A percentile compares a stretch with the other conserved stretches of the same genome.
These are phyloP conservation scores for Aspergillus panamensis DNA, from an alignment of 495 filamentous ascomycete genomes.

Conservation along the genomic window DNA sequence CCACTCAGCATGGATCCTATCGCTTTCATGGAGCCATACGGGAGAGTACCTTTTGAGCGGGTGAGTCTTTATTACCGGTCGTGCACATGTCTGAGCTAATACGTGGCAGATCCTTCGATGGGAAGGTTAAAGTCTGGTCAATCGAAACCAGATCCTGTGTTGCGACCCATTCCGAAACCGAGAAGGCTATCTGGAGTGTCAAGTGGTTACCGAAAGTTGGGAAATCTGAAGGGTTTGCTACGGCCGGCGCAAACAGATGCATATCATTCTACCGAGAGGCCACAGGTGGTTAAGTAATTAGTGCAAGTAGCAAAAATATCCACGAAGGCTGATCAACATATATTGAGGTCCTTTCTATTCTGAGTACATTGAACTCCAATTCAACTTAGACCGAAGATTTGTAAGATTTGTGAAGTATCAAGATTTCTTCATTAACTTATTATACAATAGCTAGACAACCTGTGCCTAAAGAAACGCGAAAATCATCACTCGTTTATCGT, in stretches of 20 bases:
- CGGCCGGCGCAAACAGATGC: conserved; percentile 73
- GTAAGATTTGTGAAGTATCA: too few relatives aligned
- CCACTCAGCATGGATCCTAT: conserved; percentile 80
- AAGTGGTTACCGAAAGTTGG: conserved; percentile 81
- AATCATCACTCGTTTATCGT: conserved; percentile 13
- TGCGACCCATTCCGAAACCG: conserved; percentile 87
- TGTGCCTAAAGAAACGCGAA: background rate
- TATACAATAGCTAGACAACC: background rate
- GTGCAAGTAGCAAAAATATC: conserved; percentile 14
- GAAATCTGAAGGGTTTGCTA: conserved; percentile 80
- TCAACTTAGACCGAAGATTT: background rate
- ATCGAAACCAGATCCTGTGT: conserved; percentile 78
- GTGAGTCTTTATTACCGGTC: conserved; percentile 38
- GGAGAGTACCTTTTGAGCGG: conserved; percentile 90
- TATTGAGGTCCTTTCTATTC: too few relatives aligned
- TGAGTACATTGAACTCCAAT: background rate
- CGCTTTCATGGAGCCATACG: conserved; percentile 88
- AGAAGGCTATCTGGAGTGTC: conserved; percentile 80
- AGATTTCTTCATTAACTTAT: background rate
- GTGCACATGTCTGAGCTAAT: conserved; percentile 15
- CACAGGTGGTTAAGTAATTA: conserved; percentile 56
- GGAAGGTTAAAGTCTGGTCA: conserved; percentile 94
- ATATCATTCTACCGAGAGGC: conserved; percentile 92
- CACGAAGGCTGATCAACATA: background rate
- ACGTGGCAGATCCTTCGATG: conserved; percentile 64